phyloP scores from a whole-genome alignment of 208 protist genomes.

The Leishmania tropica region DNA sequence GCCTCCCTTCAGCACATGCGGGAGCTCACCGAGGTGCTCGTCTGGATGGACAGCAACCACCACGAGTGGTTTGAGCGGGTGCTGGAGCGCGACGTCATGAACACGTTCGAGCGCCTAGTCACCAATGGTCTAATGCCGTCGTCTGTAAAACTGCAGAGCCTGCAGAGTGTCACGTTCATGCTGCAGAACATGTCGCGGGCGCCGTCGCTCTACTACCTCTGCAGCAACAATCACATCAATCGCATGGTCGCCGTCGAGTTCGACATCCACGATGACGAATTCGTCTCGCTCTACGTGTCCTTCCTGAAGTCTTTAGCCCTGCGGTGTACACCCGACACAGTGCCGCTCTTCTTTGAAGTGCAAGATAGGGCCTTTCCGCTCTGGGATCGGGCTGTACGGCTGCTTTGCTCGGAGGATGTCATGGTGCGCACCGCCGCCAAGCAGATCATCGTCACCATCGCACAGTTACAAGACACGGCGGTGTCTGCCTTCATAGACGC shows the following conservation, averaged over 20 bases:
- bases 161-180: constrained; percentile 78
- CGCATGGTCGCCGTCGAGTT: constrained; percentile 79
- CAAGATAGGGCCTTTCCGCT: constrained; percentile 67
- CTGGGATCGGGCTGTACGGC: constrained; percentile 64
- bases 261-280: constrained; percentile 81
- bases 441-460: constrained; percentile 79
- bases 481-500: constrained; percentile 48
- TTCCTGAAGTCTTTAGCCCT: constrained; percentile 88
- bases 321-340: constrained; percentile 70
- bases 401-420: constrained; percentile 53
- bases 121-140: constrained; percentile 58
- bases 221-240: constrained; percentile 91
- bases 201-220: constrained; percentile 75
- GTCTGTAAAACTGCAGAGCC: constrained; percentile 60
- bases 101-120: constrained; percentile 66
- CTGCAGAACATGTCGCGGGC: constrained; percentile 75
- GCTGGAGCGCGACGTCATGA: constrained; percentile 72
- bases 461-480: constrained; percentile 57
- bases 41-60: constrained; percentile 84
- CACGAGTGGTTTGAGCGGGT: constrained; percentile 69
- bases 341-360: constrained; percentile 86
- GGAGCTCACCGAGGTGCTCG: constrained; percentile 72
- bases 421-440: constrained; percentile 84
- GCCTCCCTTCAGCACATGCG: constrained; percentile 46
- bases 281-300: constrained; percentile 79